Conservation (phyloP, 1,139 yeast genomes). For the Hansenula sp. region DNA sequence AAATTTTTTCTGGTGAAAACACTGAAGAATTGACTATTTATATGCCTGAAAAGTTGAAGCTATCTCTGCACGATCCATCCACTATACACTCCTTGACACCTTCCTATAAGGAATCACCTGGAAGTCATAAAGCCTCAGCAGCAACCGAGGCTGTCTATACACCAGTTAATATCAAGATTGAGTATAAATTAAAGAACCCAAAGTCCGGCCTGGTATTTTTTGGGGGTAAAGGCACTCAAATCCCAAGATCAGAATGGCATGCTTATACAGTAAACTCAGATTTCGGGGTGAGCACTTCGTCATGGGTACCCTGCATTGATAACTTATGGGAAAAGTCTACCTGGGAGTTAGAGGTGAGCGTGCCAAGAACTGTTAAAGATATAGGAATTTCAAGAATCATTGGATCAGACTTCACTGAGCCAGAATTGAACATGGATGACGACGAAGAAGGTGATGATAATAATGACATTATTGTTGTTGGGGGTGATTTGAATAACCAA, state of each 20-base stretch:
- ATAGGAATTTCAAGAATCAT: slow-evolving; percentile 49
- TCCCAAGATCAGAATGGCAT: slow-evolving; percentile 59
- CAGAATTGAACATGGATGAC: slow-evolving; percentile 29
- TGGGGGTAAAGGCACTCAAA: slow-evolving; percentile 39
- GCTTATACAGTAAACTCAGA: slow-evolving; percentile 84
- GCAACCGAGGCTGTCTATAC: slow-evolving; percentile 48
- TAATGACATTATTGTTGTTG: slow-evolving; percentile 57
- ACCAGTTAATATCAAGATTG: slow-evolving; percentile 70
- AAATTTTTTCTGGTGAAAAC: slow-evolving; percentile 57
- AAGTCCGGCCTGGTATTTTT: slow-evolving; percentile 75
- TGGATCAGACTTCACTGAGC: slow-evolving; percentile 29
- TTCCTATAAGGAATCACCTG: slow-evolving; percentile 32
- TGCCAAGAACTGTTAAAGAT: slow-evolving; percentile 78
- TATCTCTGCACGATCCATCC: slow-evolving; percentile 55
- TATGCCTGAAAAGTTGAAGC: slow-evolving; percentile 68
- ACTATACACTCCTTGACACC: slow-evolving; percentile 45
- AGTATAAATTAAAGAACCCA: slow-evolving; percentile 63
- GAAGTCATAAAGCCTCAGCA: slow-evolving; percentile 35
- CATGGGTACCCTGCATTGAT: slow-evolving; percentile 97
- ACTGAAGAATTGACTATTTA: slow-evolving; percentile 71
- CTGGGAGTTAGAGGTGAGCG: slow-evolving; percentile 84
- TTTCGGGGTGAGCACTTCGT: slow-evolving; percentile 75
- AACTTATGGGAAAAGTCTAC: slow-evolving; percentile 85
- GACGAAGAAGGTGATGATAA: slow-evolving; percentile 49
- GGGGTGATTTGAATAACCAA: slow-evolving; percentile 64